Evolutionary conservation across 2,329 filamentous ascomycete genomes (phyloP), one percentile per base, ranked within the genome.

Genomic region (Pyrenochaeta sp.): DNA sequence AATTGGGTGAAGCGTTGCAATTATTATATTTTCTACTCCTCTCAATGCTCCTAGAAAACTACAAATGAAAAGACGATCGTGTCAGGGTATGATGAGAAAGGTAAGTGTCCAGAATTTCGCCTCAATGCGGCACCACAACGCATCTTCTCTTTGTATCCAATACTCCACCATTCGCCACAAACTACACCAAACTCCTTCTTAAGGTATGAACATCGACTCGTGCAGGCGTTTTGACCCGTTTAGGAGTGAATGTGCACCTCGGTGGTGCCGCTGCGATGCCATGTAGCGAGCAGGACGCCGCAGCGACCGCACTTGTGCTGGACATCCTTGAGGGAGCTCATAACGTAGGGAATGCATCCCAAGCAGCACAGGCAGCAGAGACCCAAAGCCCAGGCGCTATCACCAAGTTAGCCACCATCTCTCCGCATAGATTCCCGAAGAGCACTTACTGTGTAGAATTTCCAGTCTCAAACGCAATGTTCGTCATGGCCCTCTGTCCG

Each of bases 261-360:
- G 0, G 79, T 77, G 27, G 74, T 74, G 0, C 80, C 81, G 56
- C 78, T 81, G 5, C 78, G 75, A 67, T 83, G 80, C 78, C 79
- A 83, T 0, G 75, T 78, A 0, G 79, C 81, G 40, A 83, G 73
- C 49, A 78, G 54, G 1, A 71, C 71, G 30, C 77, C 76, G 52
- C 81, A 83, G 29, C 75, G 71, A 1, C 79, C 78, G 49, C 81
- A 83, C 54, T 76, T 76, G 61, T 83, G 81, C 56, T 78, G 66
- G 3, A 80, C 78, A 48, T 83, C 78, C 66, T 83, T 83, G 46
- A 80, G 68, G 37, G 73, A 75, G 21, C 74, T 75, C 64, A 82
- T 75, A 27, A 81, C 33, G 56, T 83, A 83, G 0, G 81, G 80
- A 40, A 83, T 76, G 58, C 80, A 83, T 11, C 80, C 78, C 4